Conservation (phyloP, 2,329 filamentous ascomycete species). For the Xylaria sp. region DNA sequence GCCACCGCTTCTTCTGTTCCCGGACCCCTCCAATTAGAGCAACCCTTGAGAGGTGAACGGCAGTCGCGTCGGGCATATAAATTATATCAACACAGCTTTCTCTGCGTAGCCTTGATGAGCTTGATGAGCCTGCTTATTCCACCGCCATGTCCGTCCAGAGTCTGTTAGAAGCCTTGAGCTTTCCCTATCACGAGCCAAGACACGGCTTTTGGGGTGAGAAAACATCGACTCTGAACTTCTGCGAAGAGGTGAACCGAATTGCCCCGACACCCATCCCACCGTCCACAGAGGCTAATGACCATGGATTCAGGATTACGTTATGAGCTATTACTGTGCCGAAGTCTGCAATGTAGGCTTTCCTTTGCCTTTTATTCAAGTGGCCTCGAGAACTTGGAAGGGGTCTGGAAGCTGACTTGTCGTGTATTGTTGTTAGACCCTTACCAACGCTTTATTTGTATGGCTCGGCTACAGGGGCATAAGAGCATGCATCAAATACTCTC, state of each 20-base stretch:
- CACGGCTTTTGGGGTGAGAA: slow-evolving; percentile 69
- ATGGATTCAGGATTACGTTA: slow-evolving; percentile 59
- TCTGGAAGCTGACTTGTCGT: slow-evolving; percentile 24
- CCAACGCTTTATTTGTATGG: slow-evolving; percentile 80
- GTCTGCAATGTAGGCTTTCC: slow-evolving; percentile 61
- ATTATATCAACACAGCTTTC: no score
- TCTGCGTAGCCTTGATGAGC: background rate
- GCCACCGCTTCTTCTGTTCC: no score
- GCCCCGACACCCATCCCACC: background rate
- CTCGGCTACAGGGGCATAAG: slow-evolving; percentile 75
- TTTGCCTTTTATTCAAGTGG: background rate
- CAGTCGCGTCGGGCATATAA: no score
- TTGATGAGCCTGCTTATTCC: background rate
- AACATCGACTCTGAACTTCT: slow-evolving; percentile 77
- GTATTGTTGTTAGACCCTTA: slow-evolving; percentile 63
- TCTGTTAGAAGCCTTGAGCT: slow-evolving; percentile 27
- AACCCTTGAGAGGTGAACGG: background rate
- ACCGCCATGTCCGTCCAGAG: slow-evolving; percentile 23
- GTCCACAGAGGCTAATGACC: slow-evolving; percentile 12
- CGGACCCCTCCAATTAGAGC: no score
- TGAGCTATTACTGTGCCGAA: slow-evolving; percentile 75
- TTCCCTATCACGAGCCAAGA: slow-evolving; percentile 37
- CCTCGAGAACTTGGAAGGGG: slow-evolving; percentile 1
- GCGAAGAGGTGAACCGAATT: slow-evolving; percentile 65
- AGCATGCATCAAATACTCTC: slow-evolving; percentile 71